Evolutionary conservation across 2,329 filamentous ascomycete genomes (phyloP).

Genomic region (Fusarium fujikuroi): DNA sequence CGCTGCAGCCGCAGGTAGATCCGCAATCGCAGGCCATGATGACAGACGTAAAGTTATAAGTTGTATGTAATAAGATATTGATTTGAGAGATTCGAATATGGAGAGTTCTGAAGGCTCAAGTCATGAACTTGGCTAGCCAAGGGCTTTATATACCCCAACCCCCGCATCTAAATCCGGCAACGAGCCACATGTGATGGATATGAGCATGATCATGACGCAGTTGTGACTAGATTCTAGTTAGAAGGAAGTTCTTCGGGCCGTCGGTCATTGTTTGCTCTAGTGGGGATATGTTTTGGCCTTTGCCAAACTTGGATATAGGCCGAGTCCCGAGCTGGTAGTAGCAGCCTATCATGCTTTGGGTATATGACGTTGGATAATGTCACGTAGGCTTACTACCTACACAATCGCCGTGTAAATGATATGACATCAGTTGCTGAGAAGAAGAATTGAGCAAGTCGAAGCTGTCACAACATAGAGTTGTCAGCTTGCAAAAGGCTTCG

Average conservation of each 20-base stretch:
- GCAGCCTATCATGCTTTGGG: not conserved
- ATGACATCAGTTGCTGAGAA: not conserved
- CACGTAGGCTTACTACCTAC: not conserved
- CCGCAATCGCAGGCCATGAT: conserved; percentile 23
- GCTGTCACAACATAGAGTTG: too few relatives aligned
- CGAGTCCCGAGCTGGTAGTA: not conserved
- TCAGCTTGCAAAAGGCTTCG: too few relatives aligned
- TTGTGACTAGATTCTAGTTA: not conserved
- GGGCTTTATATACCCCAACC: conserved; percentile 10
- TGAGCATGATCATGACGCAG: conserved; percentile 8
- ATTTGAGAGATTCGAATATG: too few relatives aligned
- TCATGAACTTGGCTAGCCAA: not conserved
- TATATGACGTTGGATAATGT: not conserved
- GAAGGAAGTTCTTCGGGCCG: not conserved
- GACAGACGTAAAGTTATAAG: not conserved
- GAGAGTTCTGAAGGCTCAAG: not conserved
- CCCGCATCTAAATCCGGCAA: not conserved
- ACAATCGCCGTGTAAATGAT: fast-evolving
- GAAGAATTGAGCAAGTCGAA: too few relatives aligned
- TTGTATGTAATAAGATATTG: fast-evolving
- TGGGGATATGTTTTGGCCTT: not conserved
- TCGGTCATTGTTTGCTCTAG: not conserved
- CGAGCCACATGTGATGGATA: not conserved
- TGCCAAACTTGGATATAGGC: not conserved
- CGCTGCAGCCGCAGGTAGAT: conserved; percentile 9